A percentile compares a stretch with the other conserved stretches of the same genome.
These are phyloP conservation scores for Panicum hallii DNA, from an alignment of 202 grass and related monocot species.

Conservation along the genomic window DNA sequence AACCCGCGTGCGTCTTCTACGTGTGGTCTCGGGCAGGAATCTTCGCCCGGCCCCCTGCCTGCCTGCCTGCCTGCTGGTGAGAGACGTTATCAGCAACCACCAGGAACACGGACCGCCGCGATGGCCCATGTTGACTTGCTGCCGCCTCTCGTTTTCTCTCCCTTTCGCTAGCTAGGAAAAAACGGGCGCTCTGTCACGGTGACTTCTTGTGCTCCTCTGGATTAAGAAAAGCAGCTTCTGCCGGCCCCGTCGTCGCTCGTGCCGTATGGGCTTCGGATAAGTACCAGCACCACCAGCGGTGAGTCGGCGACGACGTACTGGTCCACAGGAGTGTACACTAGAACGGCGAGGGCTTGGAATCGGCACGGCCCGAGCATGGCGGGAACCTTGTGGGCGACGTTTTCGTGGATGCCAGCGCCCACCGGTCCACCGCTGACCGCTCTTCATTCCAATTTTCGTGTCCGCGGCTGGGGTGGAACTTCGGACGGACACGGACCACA, in stretches of 20 bases:
- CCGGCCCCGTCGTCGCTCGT: not conserved
- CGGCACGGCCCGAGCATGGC: not conserved
- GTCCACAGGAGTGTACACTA: not conserved
- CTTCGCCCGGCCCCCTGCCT: not conserved
- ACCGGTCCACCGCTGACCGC: not conserved
- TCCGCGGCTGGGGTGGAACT: not conserved
- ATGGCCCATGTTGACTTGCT: slow-evolving; percentile 21
- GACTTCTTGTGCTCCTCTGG: not conserved
- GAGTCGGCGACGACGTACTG: not conserved
- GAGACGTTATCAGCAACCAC: slow-evolving; percentile 1
- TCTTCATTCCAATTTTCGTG: not conserved
- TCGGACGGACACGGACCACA: too few relatives aligned
- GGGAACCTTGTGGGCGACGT: not conserved
- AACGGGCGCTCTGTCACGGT: slow-evolving; percentile 7
- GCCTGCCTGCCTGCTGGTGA: not conserved
- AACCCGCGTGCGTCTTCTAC: slow-evolving; percentile 13
- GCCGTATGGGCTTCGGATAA: not conserved
- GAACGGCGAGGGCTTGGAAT: not conserved
- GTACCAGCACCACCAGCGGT: not conserved
- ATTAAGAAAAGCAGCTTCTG: not conserved
- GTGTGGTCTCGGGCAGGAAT: not conserved
- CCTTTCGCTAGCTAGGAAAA: not conserved
- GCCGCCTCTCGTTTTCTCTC: not conserved
- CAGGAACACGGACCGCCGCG: not conserved
- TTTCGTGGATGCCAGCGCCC: not conserved